These are phyloP conservation scores for Simmondsia chinensis DNA, from an alignment of 148 eudicot species.

Conservation along the genomic window DNA sequence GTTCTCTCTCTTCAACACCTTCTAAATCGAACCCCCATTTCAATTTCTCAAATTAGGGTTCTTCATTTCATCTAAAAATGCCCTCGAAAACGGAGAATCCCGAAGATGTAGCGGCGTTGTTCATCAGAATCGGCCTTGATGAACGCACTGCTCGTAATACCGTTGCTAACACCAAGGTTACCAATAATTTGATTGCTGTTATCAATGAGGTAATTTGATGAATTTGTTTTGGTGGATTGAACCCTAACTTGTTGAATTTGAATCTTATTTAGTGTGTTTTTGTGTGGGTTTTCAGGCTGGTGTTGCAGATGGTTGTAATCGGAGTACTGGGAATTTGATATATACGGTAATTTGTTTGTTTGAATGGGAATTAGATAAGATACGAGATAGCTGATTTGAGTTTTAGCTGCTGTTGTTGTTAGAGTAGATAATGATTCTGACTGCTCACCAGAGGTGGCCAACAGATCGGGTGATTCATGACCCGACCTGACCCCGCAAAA, in stretches of 20 bases:
- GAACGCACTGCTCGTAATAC: constrained; percentile 71
- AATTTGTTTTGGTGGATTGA: too few relatives aligned
- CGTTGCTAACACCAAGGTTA: constrained; percentile 73
- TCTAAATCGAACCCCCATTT: background rate
- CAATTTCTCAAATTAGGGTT: too few relatives aligned
- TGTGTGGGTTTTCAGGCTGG: constrained; percentile 44
- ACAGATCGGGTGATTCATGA: too few relatives aligned
- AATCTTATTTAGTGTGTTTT: background rate
- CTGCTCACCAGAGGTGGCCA: too few relatives aligned
- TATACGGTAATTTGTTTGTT: constrained; percentile 42
- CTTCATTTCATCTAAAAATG: constrained; percentile 23
- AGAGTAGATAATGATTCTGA: too few relatives aligned
- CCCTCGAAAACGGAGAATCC: constrained; percentile 13
- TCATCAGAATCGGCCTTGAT: constrained; percentile 65
- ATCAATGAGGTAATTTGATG: constrained; percentile 53
- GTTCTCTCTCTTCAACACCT: background rate
- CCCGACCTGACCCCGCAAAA: too few relatives aligned
- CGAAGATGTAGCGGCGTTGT: constrained; percentile 37
- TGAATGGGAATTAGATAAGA: too few relatives aligned
- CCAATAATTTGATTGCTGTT: constrained; percentile 70
- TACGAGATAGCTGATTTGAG: background rate
- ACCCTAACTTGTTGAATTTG: background rate
- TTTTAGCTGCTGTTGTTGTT: too few relatives aligned
- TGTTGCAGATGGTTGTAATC: constrained; percentile 73
- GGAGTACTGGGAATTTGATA: constrained; percentile 65